Evolutionary conservation across 495 filamentous ascomycete genomes (phyloP).

Genomic region (Ascodesmis nigricans): DNA sequence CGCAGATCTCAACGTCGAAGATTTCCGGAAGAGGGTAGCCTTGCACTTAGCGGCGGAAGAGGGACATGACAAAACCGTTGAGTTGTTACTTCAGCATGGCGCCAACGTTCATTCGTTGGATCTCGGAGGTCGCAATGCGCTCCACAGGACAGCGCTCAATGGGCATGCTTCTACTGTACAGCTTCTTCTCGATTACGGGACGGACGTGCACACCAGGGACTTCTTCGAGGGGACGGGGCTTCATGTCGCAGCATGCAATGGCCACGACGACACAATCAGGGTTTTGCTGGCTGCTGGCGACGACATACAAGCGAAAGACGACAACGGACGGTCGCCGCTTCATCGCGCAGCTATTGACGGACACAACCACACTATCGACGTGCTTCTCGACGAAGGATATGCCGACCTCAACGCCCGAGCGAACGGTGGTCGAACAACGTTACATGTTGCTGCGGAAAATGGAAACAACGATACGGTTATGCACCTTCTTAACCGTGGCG

Average conservation of each 20-base stretch:
- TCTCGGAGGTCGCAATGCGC: no score
- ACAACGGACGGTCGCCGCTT: no score
- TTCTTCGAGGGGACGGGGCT: conserved; percentile 11
- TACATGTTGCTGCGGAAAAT: conserved; percentile 14
- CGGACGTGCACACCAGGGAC: background rate
- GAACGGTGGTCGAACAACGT: conserved; percentile 10
- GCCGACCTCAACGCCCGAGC: conserved; percentile 41
- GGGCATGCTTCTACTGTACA: background rate
- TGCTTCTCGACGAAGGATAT: conserved; percentile 43
- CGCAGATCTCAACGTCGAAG: no score
- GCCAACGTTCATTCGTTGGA: no score
- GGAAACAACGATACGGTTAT: no score
- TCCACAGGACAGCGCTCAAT: conserved; percentile 6
- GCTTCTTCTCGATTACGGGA: background rate
- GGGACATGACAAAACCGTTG: background rate
- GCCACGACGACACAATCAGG: conserved; percentile 13
- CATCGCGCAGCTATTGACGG: no score
- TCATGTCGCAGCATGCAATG: conserved; percentile 11
- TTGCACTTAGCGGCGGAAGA: conserved; percentile 1
- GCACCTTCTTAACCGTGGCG: no score
- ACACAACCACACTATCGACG: no score
- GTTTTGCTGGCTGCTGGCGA: no score
- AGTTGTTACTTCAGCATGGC: no score
- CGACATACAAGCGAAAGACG: no score
- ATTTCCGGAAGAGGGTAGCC: no score